These are phyloP conservation scores for Cryptococcus sp. DNA, from an alignment of 1,284 basidiomycete species.

Conservation along the genomic window DNA sequence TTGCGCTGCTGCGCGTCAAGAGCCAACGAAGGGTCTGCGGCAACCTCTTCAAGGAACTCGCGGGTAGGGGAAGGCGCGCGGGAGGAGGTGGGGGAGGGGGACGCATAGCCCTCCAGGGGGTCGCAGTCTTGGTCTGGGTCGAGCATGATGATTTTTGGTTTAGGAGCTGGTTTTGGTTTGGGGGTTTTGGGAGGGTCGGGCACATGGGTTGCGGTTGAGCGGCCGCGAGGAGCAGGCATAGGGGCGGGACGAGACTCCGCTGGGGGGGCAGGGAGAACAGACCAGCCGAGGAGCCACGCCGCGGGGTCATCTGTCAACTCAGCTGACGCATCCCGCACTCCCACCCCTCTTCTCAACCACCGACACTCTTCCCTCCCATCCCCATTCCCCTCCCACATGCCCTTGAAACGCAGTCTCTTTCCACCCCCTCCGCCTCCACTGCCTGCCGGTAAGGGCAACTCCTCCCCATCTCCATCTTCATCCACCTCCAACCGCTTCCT, in stretches of 20 bases:
- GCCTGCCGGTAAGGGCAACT: not conserved
- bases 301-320: conserved; percentile 24
- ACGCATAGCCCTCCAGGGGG: conserved; percentile 73
- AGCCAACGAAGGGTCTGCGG: conserved; percentile 71
- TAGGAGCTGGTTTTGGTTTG: conserved; percentile 14
- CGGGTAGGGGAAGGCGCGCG: conserved; percentile 74
- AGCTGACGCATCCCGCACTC: conserved; percentile 57
- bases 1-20: conserved; percentile 52
- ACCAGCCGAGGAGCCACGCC: conserved; percentile 41
- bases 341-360: conserved; percentile 57
- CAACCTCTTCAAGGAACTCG: conserved; percentile 74
- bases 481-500: conserved; percentile 40
- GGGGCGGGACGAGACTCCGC: not conserved
- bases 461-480: conserved; percentile 18
- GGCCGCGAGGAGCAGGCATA: not conserved
- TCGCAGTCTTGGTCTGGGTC: conserved; percentile 61
- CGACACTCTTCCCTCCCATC: conserved; percentile 67
- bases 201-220: not conserved
- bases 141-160: conserved; percentile 36
- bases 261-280: not conserved
- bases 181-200: not conserved
- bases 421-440: conserved; percentile 45
- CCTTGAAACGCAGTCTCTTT: conserved; percentile 69
- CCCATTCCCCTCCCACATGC: conserved; percentile 72
- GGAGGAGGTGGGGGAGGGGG: conserved; percentile 61